These are phyloP conservation scores for Phytophthora hybrid DNA, from an alignment of 352 stramenopile genomes.

Conservation along the genomic window DNA sequence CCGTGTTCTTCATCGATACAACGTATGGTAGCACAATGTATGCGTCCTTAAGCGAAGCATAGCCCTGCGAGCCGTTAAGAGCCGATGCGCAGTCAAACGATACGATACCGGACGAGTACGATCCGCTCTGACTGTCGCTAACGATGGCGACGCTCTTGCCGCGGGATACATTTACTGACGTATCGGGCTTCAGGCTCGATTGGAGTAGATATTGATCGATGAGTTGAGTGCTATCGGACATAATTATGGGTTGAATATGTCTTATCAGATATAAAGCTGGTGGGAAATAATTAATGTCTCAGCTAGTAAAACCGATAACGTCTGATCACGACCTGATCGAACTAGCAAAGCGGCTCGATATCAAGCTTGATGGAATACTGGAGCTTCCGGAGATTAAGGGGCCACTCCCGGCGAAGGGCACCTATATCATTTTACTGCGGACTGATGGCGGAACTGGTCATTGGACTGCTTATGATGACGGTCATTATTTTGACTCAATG, in stretches of 20 bases:
- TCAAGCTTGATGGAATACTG: slow-evolving; percentile 11
- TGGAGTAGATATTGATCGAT: background rate
- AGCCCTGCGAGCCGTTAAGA: background rate
- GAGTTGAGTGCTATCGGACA: background rate
- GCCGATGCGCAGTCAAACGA: background rate
- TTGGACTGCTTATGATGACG: slow-evolving; percentile 3
- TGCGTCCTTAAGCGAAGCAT: background rate
- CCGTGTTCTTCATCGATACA: background rate
- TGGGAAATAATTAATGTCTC: background rate
- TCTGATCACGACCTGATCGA: background rate
- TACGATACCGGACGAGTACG: background rate
- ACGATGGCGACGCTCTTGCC: background rate
- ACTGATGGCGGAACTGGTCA: slow-evolving; percentile 5
- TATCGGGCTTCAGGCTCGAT: background rate
- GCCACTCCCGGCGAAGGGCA: background rate
- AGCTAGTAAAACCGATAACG: background rate
- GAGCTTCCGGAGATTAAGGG: slow-evolving; percentile 6
- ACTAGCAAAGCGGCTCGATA: background rate
- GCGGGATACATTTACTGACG: background rate
- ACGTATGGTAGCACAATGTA: background rate
- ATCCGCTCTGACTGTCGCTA: background rate
- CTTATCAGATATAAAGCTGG: background rate
- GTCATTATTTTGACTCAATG: slow-evolving; percentile 19
- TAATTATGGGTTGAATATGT: background rate
- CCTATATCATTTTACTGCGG: slow-evolving; percentile 8